Base-by-base conservation (phyloP, 495 filamentous ascomycete species). In the Lasiosphaeria hispida region DNA sequence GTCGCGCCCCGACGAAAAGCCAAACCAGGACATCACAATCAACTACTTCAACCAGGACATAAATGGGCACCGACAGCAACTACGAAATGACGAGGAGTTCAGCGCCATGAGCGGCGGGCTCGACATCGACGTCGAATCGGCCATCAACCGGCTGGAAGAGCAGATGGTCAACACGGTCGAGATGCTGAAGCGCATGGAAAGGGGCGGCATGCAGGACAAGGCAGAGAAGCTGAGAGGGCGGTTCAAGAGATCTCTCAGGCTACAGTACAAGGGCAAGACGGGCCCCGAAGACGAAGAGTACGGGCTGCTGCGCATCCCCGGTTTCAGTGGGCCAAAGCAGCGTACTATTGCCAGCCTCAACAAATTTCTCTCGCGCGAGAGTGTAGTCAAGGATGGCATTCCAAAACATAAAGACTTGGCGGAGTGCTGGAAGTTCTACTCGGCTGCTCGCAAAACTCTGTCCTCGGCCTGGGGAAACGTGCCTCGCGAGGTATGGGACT, bases 401-500 rank as follows among this genome's bases (percentile, higher is more conserved):
- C 68, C 70, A 8, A 66, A 49, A 35, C 49, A 48, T n/a, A 68
- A 60, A 48, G 66, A 69, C 33, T 37, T 75, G 36, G 61, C 45
- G n/a, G 65, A 70, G 7, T 67, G 71, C 51, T 79, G 77, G 77
- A 77, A 71, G 53, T 64, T 60, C 34, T 80, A 80, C 64, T 71
- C 66, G 17, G 66, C 69, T 8, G 73, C 75, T 10, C 66, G 80
- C 58, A 69, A 70, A 39, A 63, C 71, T 19, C 69, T 86, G 47
- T 63, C 76, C 14, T 65, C 65, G 9, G 70, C 72, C n/a, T 72
- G 76, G 64, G 58, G 70, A 4, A 67, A 63, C 13, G 72, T 87
- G 36, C 79, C 83, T n/a, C 55, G 56, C 5, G 67, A 73, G 33
- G 70, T 78, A 11, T 87, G 84, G 84, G 66, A 77, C n/a, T 68